These are phyloP conservation scores for Spathaspora arborariae DNA, from an alignment of 805 yeast genomes.

Conservation along the genomic window DNA sequence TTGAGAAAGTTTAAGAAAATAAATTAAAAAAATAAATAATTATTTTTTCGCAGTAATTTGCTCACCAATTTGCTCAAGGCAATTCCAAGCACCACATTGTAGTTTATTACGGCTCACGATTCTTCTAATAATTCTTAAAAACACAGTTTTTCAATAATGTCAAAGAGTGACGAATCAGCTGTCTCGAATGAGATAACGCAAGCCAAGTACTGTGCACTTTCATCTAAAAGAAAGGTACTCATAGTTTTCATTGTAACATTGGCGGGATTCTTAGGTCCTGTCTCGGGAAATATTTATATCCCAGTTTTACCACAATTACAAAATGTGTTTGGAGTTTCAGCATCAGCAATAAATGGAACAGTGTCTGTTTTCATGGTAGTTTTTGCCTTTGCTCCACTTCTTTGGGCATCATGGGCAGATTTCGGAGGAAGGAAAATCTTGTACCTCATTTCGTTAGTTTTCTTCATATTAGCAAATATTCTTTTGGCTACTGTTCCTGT, in stretches of 20 bases:
- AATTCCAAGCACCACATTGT: neutral
- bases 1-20: conserved; percentile 1
- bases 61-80: conserved; percentile 1
- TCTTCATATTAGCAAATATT: conserved; percentile 25
- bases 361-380: conserved; percentile 56
- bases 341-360: conserved; percentile 48
- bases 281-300: conserved; percentile 54
- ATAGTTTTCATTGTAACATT: conserved; percentile 40
- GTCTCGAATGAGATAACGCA: neutral
- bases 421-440: conserved; percentile 42
- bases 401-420: conserved; percentile 57
- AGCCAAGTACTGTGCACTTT: conserved; percentile 4
- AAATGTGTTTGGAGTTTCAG: conserved; percentile 35
- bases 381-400: conserved; percentile 51
- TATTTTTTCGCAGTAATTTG: conserved; percentile 3
- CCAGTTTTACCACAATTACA: conserved; percentile 49
- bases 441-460: conserved; percentile 21
- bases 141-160: neutral
- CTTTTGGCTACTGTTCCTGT: conserved; percentile 29
- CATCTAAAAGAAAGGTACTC: conserved; percentile 19
- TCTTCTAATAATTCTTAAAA: neutral
- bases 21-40: neutral
- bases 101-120: neutral
- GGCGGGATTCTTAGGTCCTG: conserved; percentile 54
- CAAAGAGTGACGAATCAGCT: neutral